Evolutionary conservation across 2,329 filamentous ascomycete genomes (phyloP), one percentile per base, ranked within the genome.

Genomic region (Colletotrichum sp.): DNA sequence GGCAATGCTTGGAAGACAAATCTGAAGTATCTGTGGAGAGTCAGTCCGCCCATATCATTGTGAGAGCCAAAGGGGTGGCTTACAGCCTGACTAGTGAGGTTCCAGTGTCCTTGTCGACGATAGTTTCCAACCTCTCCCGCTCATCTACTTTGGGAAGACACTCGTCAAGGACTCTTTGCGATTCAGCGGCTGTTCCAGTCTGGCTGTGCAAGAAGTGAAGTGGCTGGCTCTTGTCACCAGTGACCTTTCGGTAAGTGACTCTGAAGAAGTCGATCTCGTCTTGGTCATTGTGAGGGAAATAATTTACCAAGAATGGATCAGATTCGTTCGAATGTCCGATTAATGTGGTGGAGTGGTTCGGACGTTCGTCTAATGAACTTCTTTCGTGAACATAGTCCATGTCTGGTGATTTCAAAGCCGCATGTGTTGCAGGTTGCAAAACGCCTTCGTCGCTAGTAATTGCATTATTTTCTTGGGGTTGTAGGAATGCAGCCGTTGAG

Each of bases 291-390:
- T 52, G 43, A 21, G 43, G 43, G 2, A 52, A 52, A 24, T 52
- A n/a, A 2, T 52, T 52, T 0, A 52, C 43, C 43, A 52, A 52
- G 43, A 52, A 52, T 13, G 43, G 43, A 52, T 52, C 43, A 52
- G 43, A 52, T 52, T 52, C 43, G 43, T 52, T 52, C n/a, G 43
- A 52, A 52, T 52, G 4, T 52, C 43, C 43, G n/a, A 52, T 52
- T 0, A 52, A 21, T 52, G 43, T 52, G 4, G 43, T 52, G n/a
- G 43, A 52, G 43, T 52, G 12, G 2, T 52, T 52, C 6, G n/a
- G n/a, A 52, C 43, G 43, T 21, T 52, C 43, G 43, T 52, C 43
- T 21, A 52, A 21, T 52, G 43, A 52, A 7, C n/a, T 21, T 52
- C 43, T 52, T 52, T 52, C 43, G n/a, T 7, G 43, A 4, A 13